Percentiles rank a stretch among this genome's conserved stretches.
Conservation (phyloP, 495 filamentous ascomycete genomes). For the Letharia columbiana region DNA sequence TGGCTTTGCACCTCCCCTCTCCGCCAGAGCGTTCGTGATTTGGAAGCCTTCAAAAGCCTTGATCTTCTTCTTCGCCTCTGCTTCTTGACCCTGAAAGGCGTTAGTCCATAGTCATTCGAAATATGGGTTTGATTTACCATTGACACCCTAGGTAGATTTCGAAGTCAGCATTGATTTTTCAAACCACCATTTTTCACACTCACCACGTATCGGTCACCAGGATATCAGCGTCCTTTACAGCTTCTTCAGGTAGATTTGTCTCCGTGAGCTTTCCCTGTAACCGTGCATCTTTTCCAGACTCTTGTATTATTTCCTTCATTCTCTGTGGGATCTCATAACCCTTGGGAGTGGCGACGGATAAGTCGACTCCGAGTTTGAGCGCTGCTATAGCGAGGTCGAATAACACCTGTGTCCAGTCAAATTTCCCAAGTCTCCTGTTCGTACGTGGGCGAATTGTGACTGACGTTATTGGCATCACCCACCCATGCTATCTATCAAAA, state of each 20-base stretch:
- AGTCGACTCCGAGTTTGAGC: constrained; percentile 73
- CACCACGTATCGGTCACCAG: constrained; percentile 91
- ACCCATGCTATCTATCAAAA: constrained; percentile 67
- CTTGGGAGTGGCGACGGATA: constrained; percentile 76
- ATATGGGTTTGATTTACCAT: background rate
- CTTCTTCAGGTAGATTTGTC: constrained; percentile 75
- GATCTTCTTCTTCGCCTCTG: constrained; percentile 62
- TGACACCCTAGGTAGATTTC: background rate
- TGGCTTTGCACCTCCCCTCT: constrained; percentile 76
- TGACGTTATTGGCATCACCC: constrained; percentile 91
- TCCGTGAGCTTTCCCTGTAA: constrained; percentile 60
- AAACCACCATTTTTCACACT: constrained; percentile 54
- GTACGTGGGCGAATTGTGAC: background rate
- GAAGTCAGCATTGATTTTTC: background rate
- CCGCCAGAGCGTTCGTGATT: constrained; percentile 72
- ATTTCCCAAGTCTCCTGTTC: no score
- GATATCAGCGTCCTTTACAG: constrained; percentile 79
- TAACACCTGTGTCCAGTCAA: constrained; percentile 32
- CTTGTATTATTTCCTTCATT: constrained; percentile 62
- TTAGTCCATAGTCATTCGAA: background rate
- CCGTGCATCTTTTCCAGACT: constrained; percentile 46
- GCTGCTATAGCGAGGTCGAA: constrained; percentile 85
- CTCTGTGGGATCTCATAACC: constrained; percentile 66
- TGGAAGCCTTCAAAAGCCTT: constrained; percentile 84
- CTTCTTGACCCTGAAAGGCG: constrained; percentile 65